Base-by-base conservation (phyloP, 305 asterid genomes). In the Solanum hybrid region DNA sequence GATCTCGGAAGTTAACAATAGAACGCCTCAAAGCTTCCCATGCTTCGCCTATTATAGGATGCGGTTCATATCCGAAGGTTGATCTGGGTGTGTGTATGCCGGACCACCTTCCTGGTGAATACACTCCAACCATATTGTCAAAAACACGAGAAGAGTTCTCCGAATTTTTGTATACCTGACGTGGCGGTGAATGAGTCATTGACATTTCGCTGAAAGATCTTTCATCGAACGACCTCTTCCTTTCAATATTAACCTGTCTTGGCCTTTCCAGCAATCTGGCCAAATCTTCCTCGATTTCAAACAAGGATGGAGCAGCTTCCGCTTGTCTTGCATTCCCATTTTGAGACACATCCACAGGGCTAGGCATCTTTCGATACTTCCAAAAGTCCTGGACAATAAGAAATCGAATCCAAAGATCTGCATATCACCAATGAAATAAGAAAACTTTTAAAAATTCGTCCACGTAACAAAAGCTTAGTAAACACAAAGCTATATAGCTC, bases 151-250 rank as follows among this genome's bases (percentile, higher is more conserved):
- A 94, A 8, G 95, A 95, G 90, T 93, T 96, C 89, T 94, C 98
- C 24, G 72, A 88, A 86, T 90, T 93, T 27, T 89, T 93, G 92
- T 94, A 92, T 24, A 92, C 91, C 36, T 91, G 92, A 9, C 93
- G 94, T 2, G 95, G 94, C 8, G 98, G 97, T 40, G 99, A 96
- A 13, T 87, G 88, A 35, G 98, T 77, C 76, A 95, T 91, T 19
- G 98, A 95, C 94, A 97, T 87, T 69, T 97, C 99, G 78, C 96
- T 94, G 87, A 96, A 91, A 36, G 99, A 97, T 79, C 99, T 93
- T 89, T 97, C 99, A 71, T 96, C 99, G 15, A 97, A 97, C 4
- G 99, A 97, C 89, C 98, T 95, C 93, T 96, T 96, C 90, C 98
- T 93, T 89, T 96, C 99, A 40, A 94, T 92, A 56, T 90, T 95